A percentile compares a stretch with the other conserved stretches of the same genome.
Conservation (phyloP, 2,329 filamentous ascomycete genomes). For the Cladosporium oxysporum region DNA sequence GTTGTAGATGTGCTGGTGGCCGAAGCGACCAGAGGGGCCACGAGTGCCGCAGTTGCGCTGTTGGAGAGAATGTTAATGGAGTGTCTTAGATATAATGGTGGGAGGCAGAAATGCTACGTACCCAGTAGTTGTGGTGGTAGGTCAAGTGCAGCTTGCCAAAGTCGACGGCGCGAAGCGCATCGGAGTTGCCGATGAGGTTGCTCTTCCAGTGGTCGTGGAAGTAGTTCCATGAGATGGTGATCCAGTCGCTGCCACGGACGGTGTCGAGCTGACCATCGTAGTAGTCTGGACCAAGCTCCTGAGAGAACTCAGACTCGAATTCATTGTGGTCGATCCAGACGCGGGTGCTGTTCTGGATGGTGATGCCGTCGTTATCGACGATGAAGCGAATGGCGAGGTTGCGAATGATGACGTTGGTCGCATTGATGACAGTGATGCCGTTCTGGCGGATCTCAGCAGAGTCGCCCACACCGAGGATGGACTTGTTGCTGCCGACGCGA, state of each 20-base stretch:
- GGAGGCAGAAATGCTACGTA: not conserved
- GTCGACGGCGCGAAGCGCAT: slow-evolving; percentile 44
- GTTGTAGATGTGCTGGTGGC: slow-evolving; percentile 53
- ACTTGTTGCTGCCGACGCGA: slow-evolving; percentile 50
- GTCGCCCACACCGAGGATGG: slow-evolving; percentile 42
- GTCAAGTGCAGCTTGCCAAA: slow-evolving; percentile 50
- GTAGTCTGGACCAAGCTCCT: slow-evolving; percentile 27
- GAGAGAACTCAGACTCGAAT: slow-evolving; percentile 45
- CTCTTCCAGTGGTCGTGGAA: slow-evolving; percentile 53
- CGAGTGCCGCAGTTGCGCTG: slow-evolving; percentile 49
- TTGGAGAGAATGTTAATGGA: not conserved
- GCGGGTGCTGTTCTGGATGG: slow-evolving; percentile 48
- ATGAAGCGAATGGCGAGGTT: slow-evolving; percentile 43
- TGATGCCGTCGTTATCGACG: slow-evolving; percentile 46
- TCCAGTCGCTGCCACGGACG: slow-evolving; percentile 47
- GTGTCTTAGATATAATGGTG: not conserved
- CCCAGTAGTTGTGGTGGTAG: slow-evolving; percentile 53
- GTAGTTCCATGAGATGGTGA: slow-evolving; percentile 53
- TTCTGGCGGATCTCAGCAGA: slow-evolving; percentile 41
- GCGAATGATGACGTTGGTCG: slow-evolving; percentile 45
- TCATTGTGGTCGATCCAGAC: slow-evolving; percentile 54
- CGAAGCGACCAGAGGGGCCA: slow-evolving; percentile 53
- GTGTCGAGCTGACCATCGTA: slow-evolving; percentile 50
- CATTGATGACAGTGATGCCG: slow-evolving; percentile 41
- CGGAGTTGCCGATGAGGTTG: slow-evolving; percentile 48